Evolutionary conservation across 2,329 filamentous ascomycete species (phyloP), one percentile per base, ranked within the genome.

Genomic region (Neonectria hederae): DNA sequence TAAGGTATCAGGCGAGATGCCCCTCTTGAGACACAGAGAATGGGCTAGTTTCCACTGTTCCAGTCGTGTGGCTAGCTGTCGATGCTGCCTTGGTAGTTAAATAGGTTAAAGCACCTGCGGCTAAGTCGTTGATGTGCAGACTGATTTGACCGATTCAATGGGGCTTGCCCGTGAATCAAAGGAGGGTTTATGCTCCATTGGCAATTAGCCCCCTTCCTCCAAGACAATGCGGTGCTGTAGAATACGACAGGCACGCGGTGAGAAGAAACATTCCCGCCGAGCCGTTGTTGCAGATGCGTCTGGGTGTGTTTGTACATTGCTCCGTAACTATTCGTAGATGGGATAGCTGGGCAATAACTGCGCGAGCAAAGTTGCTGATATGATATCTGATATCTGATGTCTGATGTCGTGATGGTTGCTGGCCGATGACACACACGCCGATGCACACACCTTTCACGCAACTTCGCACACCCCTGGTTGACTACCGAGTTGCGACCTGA

Each of bases 391-490:
- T 30, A 52, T 40, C 22, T n/a, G 32, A 24, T 42, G 32, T 9
- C 38, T 59, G 38, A 60, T 59, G 61, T 55, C 48, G 49, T 63
- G 49, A 63, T 59, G 22, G 21, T 28, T 48, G 28, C 28, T 21
- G 28, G 32, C 58, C 52, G 19, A 53, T 62, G 59, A 56, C 59
- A 63, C 59, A 63, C 61, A 63, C 61, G 43, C 51, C 61, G 61
- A 54, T 48, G 54, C 54, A 46, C 38, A 8, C 28, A 40, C 32
- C 51, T 54, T 54, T 40, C 38, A 35, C 51, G 13, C 35, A 19
- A 22, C 24, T 53, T 53, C 35, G 24, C 30, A 8, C 22, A 14
- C 40, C 54, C 11, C 19, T 5, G 2, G 38, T 30, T 53, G 26
- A 24, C 17, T 17, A n/a, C 14, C 14, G 35, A 17, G 32, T 55